Evolutionary conservation across 2,329 filamentous ascomycete species (phyloP), one percentile per base, ranked within the genome.

Genomic region (Cordyceps cicadae): DNA sequence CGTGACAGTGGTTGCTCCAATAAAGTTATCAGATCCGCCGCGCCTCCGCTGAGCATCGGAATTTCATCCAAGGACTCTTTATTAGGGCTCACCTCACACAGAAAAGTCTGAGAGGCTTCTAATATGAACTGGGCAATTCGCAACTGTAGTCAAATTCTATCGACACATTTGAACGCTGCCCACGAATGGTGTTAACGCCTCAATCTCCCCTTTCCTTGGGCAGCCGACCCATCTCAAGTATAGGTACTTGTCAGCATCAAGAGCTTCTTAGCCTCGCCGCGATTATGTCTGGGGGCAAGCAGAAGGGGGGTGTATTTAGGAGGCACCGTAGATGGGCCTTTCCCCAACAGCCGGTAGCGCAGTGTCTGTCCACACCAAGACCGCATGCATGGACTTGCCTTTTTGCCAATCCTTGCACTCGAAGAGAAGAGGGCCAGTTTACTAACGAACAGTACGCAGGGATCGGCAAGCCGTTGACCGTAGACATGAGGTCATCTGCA

Each of bases 21-120:
- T n/a, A n/a, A n/a, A 72, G 70, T 72, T 74, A 72, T 74, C 71
- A 67, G 71, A 73, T 74, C 71, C 70, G 70, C 66, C 62, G 2
- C 32, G 52, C 56, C 49, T 59, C 56, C 37, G 56, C 56, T 34
- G 48, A 50, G 37, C 48, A 34, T 59, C 48, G 56, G 55, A 43
- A 32, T 34, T 17, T 11, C n/a, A 17, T 19, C 17, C 5, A 46
- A 21, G 43, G n/a, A 34, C 29, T 46, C 5, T 3, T 29, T 29
- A 32, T 29, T 29, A 32, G 15, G 39, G 4, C 9, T 50, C 34
- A 19, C 24, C 9, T 34, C 19, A 19, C 15, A 32, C 21, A 19
- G n/a, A 46, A 37, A 17, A 37, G 12, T 15, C 24, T 21, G 8
- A n/a, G 17, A 43, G 17, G 15, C 12, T 17, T 15, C 17, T 15